Percentiles rank a stretch among this genome's conserved stretches.
phyloP scores from a whole-genome alignment of 148 eudicot species.

The Amaranthus cruentus region DNA sequence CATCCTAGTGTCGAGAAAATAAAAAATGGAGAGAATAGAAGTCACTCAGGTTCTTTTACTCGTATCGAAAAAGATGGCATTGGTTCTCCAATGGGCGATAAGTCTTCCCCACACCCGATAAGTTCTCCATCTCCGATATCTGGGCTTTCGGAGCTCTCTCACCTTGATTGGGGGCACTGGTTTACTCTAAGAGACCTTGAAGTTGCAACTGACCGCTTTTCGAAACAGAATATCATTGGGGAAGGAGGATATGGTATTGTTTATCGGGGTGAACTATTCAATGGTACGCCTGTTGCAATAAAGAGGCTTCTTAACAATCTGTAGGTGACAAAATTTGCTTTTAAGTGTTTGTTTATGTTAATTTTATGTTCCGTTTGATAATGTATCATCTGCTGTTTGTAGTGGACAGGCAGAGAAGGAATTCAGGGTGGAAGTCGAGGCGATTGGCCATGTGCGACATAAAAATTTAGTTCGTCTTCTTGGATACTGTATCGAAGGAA shows the following conservation, averaged over 20 bases:
- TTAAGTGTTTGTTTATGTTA: conserved; percentile 1
- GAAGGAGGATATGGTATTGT: conserved; percentile 92
- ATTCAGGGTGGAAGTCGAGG: conserved; percentile 85
- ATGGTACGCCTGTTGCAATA: conserved; percentile 71
- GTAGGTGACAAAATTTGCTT: conserved; percentile 36
- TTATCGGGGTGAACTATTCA: conserved; percentile 57
- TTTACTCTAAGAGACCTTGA: conserved; percentile 81
- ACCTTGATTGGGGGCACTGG: conserved; percentile 92
- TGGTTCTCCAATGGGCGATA: conserved; percentile 41
- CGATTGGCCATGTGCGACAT: conserved; percentile 89
- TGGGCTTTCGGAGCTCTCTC: conserved; percentile 78
- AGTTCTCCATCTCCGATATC: conserved; percentile 54
- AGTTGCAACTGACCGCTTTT: conserved; percentile 59
- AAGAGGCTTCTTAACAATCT: conserved; percentile 76
- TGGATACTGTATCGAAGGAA: conserved; percentile 88
- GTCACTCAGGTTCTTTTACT: conserved; percentile 47
- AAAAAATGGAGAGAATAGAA: conserved; percentile 34
- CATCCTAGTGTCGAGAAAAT: conserved; percentile 40
- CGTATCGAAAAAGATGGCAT: conserved; percentile 27
- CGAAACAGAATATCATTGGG: conserved; percentile 65
- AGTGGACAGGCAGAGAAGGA: conserved; percentile 95
- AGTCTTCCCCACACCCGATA: conserved; percentile 28
- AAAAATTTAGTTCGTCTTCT: conserved; percentile 80
- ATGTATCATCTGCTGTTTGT: not conserved
- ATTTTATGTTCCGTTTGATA: not conserved